Base-by-base conservation (phyloP, 306 rosid genomes). In the Abrus precatorius region DNA sequence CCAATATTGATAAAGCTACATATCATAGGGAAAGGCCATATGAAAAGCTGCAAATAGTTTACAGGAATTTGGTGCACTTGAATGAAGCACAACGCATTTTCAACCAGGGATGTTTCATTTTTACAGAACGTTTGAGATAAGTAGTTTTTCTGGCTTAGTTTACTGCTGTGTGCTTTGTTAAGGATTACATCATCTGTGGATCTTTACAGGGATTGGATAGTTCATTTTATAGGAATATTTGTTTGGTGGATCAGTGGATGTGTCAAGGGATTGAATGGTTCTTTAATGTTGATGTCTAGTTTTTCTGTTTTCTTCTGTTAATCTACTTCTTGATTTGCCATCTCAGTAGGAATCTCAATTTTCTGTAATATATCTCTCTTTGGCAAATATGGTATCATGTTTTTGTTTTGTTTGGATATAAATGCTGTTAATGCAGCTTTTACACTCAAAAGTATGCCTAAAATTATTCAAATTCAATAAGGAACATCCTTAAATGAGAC, bases 41-140 rank as follows among this genome's bases (percentile, higher is more conserved):
- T 27, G 57, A 54, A 34, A 83, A 13, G 47, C 20, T 11, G 9
- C 74, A 43, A 32, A 59, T 47, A 29, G 34, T 75, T 69, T 61
- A 43, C 34, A 41, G 33, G 78, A 27, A 60, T 72, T 71, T 70
- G 50, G 72, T 63, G 69, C 70, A 61, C 66, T 49, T 53, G 54
- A 55, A 75, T 69, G 52, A 47, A 75, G 12, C 41, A 57, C 61
- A 49, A 29, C 36, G 69, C 78, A 79, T 60, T 60, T 74, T 70
- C 34, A 68, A 66, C 67, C 48, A 6, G 33, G 59, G 70, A 9
- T 27, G 52, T 50, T 79, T 59, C 54, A 61, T 27, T 60, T 33
- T 27, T 45, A 34, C 32, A 38, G 1, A 27, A 38, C n/a, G 49
- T 57, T 53, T 50, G 33, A 47, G 36, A 7, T 49, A 45, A 33